Evolutionary conservation across 257 asterid species (phyloP), one percentile per base, ranked within the genome.

Genomic region (Nicotiana benthamiana): DNA sequence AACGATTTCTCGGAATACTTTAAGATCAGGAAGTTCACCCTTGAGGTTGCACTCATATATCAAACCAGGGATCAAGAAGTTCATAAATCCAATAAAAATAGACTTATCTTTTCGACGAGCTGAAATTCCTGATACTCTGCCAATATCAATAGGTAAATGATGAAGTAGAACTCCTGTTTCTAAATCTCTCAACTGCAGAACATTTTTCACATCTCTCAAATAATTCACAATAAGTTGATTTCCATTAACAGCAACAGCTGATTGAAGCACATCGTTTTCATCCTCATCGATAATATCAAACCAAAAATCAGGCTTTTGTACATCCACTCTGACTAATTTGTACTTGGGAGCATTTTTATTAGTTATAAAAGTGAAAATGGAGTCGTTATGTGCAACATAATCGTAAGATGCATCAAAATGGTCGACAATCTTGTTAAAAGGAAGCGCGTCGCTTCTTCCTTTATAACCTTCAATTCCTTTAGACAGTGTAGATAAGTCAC

Each of bases 281-380:
- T 93, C 90, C 86, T 96, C 95, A 75, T 68, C 80, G 30, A 94
- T 88, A 48, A 96, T 89, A 68, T 90, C 97, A 77, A 84, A 82
- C 99, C 99, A 96, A 82, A 88, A 89, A 82, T 80, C 84, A 28
- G 93, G 92, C 52, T 92, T 92, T 79, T 83, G 86, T 16, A 92
- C 62, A 78, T 96, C 94, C 26, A 94, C 94, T 66, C 94, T 86
- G 77, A 92, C 91, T 51, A 96, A 90, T 86, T 94, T 96, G 87
- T 91, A 89, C 83, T 90, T 91, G n/a, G 99, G 97, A 79, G 99
- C 97, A 84, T 90, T 90, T 86, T 96, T 94, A 83, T 96, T 94
- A 57, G 97, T 89, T 77, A 83, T 91, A 64, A 96, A 92, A 65
- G 98, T 96, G 87, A 92, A 94, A 72, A 90, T 52, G 3, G 98